These are phyloP conservation scores for Coemansia sp. DNA, from an alignment of 192 early-diverging fungal species.

Conservation along the genomic window DNA sequence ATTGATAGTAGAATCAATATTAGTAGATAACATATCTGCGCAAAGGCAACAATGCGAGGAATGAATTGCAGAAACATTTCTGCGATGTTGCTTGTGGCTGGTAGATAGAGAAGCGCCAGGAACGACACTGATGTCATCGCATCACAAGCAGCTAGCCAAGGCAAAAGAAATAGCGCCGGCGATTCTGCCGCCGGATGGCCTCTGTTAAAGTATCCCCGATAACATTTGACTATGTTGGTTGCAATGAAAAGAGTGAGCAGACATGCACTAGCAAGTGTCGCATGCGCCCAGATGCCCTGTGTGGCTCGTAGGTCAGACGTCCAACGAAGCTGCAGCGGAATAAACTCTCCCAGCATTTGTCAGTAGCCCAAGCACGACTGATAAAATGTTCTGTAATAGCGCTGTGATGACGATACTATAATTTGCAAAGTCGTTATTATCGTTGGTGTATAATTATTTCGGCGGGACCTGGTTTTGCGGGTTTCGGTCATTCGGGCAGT, in stretches of 20 bases:
- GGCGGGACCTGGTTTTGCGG: no score
- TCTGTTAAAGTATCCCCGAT: slow-evolving; percentile 22
- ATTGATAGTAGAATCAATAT: slow-evolving; percentile 17
- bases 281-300: slow-evolving; percentile 9
- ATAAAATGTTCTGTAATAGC: neutral
- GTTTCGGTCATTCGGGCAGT: no score
- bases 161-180: slow-evolving; percentile 29
- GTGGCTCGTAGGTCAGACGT: neutral
- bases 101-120: neutral
- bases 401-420: neutral
- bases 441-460: neutral
- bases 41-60: slow-evolving; percentile 14
- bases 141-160: slow-evolving; percentile 34
- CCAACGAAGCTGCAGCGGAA: neutral
- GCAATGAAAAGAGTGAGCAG: slow-evolving; percentile 17
- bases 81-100: neutral
- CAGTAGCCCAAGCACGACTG: neutral
- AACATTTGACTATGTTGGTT: slow-evolving; percentile 7
- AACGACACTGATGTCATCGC: neutral
- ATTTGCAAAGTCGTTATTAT: no score
- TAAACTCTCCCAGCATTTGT: neutral
- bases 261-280: slow-evolving; percentile 8
- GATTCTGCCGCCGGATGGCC: slow-evolving; percentile 20
- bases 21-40: slow-evolving; percentile 34
- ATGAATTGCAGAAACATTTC: neutral